A percentile compares a stretch with the other conserved stretches of the same genome.
Conservation (phyloP, 352 stramenopile species). For the Phytophthora agathidicida region DNA sequence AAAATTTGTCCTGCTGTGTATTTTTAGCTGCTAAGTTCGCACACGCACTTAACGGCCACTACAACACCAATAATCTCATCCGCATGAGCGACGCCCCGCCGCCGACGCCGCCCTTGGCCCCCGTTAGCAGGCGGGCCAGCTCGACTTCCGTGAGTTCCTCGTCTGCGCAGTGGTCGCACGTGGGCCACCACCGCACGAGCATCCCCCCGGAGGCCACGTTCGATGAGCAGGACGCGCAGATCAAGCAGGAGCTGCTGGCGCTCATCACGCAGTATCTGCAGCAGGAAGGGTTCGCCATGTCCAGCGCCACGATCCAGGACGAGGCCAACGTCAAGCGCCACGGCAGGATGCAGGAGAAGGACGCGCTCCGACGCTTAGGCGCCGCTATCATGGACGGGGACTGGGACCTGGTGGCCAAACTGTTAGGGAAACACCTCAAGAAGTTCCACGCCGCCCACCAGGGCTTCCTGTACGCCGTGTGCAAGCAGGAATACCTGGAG, state of each 20-base stretch:
- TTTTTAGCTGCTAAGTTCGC: too few relatives aligned
- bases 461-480: constrained; percentile 89
- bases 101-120: constrained; percentile 24
- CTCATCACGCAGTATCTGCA: constrained; percentile 91
- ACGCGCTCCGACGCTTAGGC: constrained; percentile 74
- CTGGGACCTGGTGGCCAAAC: constrained; percentile 87
- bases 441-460: constrained; percentile 81
- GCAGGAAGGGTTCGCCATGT: constrained; percentile 78
- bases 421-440: constrained; percentile 83
- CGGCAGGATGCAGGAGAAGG: constrained; percentile 72
- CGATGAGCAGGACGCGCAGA: constrained; percentile 68
- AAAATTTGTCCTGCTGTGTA: too few relatives aligned
- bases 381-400: constrained; percentile 84
- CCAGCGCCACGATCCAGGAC: constrained; percentile 87
- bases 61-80: neutral
- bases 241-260: constrained; percentile 82
- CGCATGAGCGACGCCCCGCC: constrained; percentile 31
- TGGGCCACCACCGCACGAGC: constrained; percentile 85
- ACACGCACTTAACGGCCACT: too few relatives aligned
- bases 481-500: constrained; percentile 90
- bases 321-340: constrained; percentile 87
- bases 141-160: constrained; percentile 11
- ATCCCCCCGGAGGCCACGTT: constrained; percentile 86
- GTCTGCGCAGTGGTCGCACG: constrained; percentile 64
- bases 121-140: constrained; percentile 18